Base-by-base conservation (phyloP, 2,329 filamentous ascomycete species). In the Alternaria triticina region DNA sequence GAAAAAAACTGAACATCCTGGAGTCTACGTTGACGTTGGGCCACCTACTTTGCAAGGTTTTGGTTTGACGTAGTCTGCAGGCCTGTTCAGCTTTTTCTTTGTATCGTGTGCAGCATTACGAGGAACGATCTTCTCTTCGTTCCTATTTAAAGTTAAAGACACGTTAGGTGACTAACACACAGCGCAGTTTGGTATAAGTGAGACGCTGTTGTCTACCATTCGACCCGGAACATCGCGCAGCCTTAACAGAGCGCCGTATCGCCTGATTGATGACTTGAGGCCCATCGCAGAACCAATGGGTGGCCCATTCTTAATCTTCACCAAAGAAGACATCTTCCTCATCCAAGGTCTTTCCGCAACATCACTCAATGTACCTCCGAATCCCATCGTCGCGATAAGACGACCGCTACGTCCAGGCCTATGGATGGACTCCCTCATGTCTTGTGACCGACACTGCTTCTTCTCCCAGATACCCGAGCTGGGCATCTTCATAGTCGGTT, bases 401-500 rank as follows among this genome's bases (percentile, higher is more conserved):
- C 75, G 79, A 45, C 78, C 81, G 3, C 58, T 76, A 12, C 70
- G 69, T 28, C 65, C 70, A 0, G 36, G 52, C 3, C 36, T 28
- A 4, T 57, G 55, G 50, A n/a, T 51, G 4, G 36, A 52, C 23
- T 45, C 46, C 8, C 43, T 64, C 17, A 50, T 43, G 46, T 73
- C 80, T 13, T 61, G 59, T 23, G 70, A 89, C 67, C 85, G 88
- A 8, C 79, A 92, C 22, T 89, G 86, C 78, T 88, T 91, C 83
- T 79, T 88, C 40, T 80, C 85, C 0, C 84, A 89, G 54, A 87
- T 94, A 1, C 90, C 90, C 0, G 89, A 92, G 69, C 82, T 96
- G 1, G 89, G 85, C n/a, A 81, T 94, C 13, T 86, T 94, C 9
- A 82, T 92, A 4, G 81, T 90, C 1, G 92, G 86, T 0, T 90